phyloP scores from a whole-genome alignment of 257 asterid genomes.

The Solanum habrochaites region DNA sequence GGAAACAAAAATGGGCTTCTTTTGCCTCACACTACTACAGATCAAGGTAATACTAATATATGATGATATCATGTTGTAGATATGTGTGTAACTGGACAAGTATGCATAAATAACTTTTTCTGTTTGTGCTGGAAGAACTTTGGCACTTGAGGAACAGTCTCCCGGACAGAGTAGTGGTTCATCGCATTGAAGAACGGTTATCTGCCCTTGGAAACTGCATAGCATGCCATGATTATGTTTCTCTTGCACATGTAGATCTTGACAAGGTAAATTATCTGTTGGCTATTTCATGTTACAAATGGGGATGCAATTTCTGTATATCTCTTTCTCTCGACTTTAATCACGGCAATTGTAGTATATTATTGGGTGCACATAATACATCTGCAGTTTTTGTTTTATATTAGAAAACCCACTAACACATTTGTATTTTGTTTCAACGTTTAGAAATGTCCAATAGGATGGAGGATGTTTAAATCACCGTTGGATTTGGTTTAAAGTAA shows the following conservation, averaged over 20 bases:
- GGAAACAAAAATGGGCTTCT: constrained; percentile 93
- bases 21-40: constrained; percentile 89
- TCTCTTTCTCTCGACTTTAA: neutral
- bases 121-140: constrained; percentile 35
- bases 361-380: neutral
- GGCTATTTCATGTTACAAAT: neutral
- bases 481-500: neutral
- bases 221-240: constrained; percentile 81
- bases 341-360: neutral
- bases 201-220: constrained; percentile 93
- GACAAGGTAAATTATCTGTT: constrained; percentile 39
- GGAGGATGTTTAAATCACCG: neutral
- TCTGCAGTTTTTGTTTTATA: neutral
- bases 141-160: constrained; percentile 77
- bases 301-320: neutral
- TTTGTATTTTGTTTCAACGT: neutral
- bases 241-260: constrained; percentile 82
- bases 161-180: constrained; percentile 83
- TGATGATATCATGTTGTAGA: neutral
- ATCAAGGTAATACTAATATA: constrained; percentile 47
- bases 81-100: neutral
- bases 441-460: neutral
- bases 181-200: constrained; percentile 79
- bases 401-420: neutral
- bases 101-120: neutral